phyloP scores from a whole-genome alignment of 352 stramenopile species.

The Elongisporangium senticosum region DNA sequence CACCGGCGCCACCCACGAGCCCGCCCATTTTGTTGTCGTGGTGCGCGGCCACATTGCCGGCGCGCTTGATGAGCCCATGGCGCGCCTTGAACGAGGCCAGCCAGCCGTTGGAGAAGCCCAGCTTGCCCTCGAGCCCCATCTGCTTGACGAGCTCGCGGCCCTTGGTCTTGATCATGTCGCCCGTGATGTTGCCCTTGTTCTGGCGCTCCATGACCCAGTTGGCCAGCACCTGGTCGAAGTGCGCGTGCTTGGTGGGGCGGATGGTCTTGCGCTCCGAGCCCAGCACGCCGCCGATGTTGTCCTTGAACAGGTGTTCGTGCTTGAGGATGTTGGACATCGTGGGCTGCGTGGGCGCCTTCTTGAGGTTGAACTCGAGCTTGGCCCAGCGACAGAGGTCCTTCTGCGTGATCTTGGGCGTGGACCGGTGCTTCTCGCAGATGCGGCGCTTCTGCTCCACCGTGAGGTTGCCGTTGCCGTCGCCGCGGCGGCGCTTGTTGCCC shows the following conservation, averaged over 20 bases:
- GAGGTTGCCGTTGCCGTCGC: slow-evolving; percentile 69
- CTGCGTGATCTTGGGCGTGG: slow-evolving; percentile 84
- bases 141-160: slow-evolving; percentile 77
- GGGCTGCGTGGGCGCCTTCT: slow-evolving; percentile 72
- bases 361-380: slow-evolving; percentile 86
- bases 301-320: slow-evolving; percentile 82
- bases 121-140: slow-evolving; percentile 75
- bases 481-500: slow-evolving; percentile 34
- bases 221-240: slow-evolving; percentile 81
- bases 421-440: slow-evolving; percentile 85
- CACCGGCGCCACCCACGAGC: slow-evolving; percentile 1
- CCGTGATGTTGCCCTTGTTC: slow-evolving; percentile 86
- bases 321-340: slow-evolving; percentile 86
- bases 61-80: slow-evolving; percentile 73
- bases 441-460: slow-evolving; percentile 85
- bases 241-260: slow-evolving; percentile 59
- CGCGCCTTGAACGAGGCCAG: slow-evolving; percentile 81
- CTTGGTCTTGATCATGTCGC: slow-evolving; percentile 86
- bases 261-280: slow-evolving; percentile 83
- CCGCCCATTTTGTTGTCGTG: slow-evolving; percentile 22
- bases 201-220: slow-evolving; percentile 89
- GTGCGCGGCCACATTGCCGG: slow-evolving; percentile 20
- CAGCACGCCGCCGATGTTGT: slow-evolving; percentile 74
- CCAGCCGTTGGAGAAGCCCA: slow-evolving; percentile 86
- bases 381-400: slow-evolving; percentile 85